phyloP scores from a whole-genome alignment of 2,329 filamentous ascomycete species.

The Verruconis gallopava region DNA sequence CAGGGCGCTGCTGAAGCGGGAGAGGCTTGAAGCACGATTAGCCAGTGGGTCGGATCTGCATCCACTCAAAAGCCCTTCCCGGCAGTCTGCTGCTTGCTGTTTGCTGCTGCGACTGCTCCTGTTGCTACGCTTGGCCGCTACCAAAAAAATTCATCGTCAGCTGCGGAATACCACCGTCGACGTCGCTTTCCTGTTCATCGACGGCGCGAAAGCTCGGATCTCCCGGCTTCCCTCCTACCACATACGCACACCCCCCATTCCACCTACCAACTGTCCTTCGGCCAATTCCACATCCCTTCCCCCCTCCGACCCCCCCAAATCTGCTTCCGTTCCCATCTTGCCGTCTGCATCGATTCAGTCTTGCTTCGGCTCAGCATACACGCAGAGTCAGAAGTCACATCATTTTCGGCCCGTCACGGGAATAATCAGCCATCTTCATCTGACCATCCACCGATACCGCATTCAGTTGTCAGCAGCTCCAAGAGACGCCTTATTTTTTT shows the following conservation, averaged over 20 bases:
- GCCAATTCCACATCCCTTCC: too few relatives aligned
- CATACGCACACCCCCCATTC: too few relatives aligned
- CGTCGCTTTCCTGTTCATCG: background rate
- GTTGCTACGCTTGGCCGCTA: background rate
- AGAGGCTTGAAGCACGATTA: background rate
- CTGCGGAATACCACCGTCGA: background rate
- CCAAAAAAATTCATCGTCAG: constrained; percentile 1
- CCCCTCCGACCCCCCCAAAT: too few relatives aligned
- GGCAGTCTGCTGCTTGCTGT: background rate
- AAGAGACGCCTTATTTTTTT: background rate
- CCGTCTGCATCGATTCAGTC: too few relatives aligned
- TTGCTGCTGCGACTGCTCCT: background rate
- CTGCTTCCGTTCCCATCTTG: too few relatives aligned
- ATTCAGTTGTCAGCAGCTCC: too few relatives aligned
- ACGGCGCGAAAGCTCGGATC: background rate
- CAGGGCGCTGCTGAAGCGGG: background rate
- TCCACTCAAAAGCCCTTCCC: background rate
- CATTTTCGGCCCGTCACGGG: too few relatives aligned
- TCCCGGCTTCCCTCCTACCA: background rate
- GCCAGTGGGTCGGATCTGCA: background rate
- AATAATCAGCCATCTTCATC: too few relatives aligned
- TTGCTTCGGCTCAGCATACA: too few relatives aligned
- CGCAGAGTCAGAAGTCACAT: too few relatives aligned
- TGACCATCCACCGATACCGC: background rate
- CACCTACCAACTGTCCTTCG: too few relatives aligned